A percentile compares a stretch with the other conserved stretches of the same genome.
These are phyloP conservation scores for Candida fluviatilis DNA, from an alignment of 805 yeast species.

Conservation along the genomic window DNA sequence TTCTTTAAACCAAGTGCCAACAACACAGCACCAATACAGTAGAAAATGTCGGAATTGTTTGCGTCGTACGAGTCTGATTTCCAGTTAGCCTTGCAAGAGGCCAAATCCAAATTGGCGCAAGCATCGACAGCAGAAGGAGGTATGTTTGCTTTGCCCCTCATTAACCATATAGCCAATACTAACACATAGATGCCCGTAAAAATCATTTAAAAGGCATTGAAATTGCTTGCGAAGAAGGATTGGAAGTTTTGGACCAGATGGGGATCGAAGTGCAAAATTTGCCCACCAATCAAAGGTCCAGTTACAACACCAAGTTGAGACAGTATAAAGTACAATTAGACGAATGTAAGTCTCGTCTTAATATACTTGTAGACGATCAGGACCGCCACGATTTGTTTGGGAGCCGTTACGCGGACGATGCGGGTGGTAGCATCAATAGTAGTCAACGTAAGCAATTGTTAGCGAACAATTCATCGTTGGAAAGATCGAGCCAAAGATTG, in stretches of 20 bases:
- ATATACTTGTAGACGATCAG: constrained; percentile 58
- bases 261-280: constrained; percentile 79
- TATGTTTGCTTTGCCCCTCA: constrained; percentile 15
- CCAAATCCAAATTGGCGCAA: constrained; percentile 59
- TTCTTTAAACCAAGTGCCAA: not conserved
- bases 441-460: constrained; percentile 79
- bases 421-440: constrained; percentile 40
- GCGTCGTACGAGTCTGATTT: constrained; percentile 67
- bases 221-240: constrained; percentile 70
- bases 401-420: constrained; percentile 35
- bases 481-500: constrained; percentile 76
- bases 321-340: constrained; percentile 61
- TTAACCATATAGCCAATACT: too few relatives aligned
- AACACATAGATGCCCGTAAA: constrained; percentile 43
- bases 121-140: constrained; percentile 45
- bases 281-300: constrained; percentile 69
- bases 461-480: constrained; percentile 73
- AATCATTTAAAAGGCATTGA: constrained; percentile 58
- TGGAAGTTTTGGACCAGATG: constrained; percentile 82
- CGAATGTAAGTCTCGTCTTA: constrained; percentile 51
- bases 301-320: constrained; percentile 72
- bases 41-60: constrained; percentile 49
- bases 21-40: too few relatives aligned
- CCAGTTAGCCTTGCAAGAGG: constrained; percentile 65
- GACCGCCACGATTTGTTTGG: constrained; percentile 77